Conservation (phyloP, 768 basidiomycete genomes). For the Omphalotus guepiniiformis region DNA sequence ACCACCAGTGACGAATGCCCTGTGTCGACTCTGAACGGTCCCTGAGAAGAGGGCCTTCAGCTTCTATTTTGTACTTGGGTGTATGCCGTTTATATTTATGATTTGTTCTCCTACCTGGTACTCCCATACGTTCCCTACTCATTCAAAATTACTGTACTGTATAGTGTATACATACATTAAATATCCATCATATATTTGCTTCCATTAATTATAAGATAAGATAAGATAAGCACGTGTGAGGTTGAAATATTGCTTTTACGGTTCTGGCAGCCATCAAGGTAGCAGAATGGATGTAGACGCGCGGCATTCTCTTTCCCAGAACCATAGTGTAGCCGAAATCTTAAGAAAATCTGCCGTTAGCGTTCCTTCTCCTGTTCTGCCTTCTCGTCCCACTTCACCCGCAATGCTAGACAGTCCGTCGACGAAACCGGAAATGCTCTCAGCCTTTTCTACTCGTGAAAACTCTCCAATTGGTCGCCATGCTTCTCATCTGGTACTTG, state of each 20-base stretch:
- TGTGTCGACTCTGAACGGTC: too few relatives aligned
- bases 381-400: neutral
- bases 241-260: neutral
- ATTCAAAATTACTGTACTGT: neutral
- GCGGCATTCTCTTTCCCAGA: neutral
- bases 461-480: slow-evolving; percentile 8
- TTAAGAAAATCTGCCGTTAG: neutral
- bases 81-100: too few relatives aligned
- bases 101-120: too few relatives aligned
- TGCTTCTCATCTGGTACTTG: slow-evolving; percentile 5
- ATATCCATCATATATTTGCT: neutral
- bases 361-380: neutral
- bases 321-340: neutral
- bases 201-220: neutral
- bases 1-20: too few relatives aligned
- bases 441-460: slow-evolving; percentile 5
- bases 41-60: too few relatives aligned
- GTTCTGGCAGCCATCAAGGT: neutral
- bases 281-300: neutral
- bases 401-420: too few relatives aligned
- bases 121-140: neutral
- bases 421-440: neutral
- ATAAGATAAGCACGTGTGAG: slow-evolving; percentile 8
- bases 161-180: neutral
- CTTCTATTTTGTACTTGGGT: too few relatives aligned